Conservation (phyloP, 2,329 filamentous ascomycete species). For the Decorospora gaudefroyi region DNA sequence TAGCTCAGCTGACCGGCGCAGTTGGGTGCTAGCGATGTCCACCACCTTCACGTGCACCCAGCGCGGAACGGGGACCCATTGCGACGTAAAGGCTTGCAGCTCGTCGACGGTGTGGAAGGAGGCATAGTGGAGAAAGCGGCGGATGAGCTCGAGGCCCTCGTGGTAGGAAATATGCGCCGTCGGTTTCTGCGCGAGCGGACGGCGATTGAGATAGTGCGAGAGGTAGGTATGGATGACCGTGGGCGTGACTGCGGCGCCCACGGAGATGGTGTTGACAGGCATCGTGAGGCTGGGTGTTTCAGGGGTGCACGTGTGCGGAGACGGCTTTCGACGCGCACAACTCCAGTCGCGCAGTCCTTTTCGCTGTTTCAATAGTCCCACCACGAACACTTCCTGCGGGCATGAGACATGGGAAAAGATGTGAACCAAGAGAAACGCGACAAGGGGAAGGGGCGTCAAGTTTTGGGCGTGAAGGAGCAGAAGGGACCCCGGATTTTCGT, state of each 20-base stretch:
- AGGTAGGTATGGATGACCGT: conserved; percentile 85
- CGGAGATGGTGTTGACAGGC: conserved; percentile 77
- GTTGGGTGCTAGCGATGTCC: conserved; percentile 65
- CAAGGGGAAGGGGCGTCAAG: background rate
- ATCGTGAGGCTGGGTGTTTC: conserved; percentile 46
- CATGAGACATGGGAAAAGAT: no score
- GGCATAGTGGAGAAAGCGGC: conserved; percentile 81
- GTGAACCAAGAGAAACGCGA: no score
- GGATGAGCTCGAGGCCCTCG: conserved; percentile 84
- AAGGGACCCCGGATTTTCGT: no score
- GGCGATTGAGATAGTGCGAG: conserved; percentile 86
- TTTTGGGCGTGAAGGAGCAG: no score
- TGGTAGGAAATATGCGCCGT: conserved; percentile 93
- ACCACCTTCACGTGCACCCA: conserved; percentile 82
- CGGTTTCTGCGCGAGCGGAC: conserved; percentile 74
- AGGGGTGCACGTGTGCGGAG: conserved; percentile 15
- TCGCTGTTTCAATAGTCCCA: background rate
- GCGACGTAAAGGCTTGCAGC: conserved; percentile 84
- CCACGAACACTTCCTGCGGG: no score
- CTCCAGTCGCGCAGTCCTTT: background rate
- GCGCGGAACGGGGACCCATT: conserved; percentile 86
- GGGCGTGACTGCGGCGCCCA: conserved; percentile 83
- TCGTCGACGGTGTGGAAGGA: conserved; percentile 92
- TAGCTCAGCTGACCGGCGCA: conserved; percentile 66
- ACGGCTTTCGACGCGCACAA: conserved; percentile 7